These are phyloP conservation scores for Cinnamomum micranthum DNA, from an alignment of 164 flowering plant species.

Conservation along the genomic window DNA sequence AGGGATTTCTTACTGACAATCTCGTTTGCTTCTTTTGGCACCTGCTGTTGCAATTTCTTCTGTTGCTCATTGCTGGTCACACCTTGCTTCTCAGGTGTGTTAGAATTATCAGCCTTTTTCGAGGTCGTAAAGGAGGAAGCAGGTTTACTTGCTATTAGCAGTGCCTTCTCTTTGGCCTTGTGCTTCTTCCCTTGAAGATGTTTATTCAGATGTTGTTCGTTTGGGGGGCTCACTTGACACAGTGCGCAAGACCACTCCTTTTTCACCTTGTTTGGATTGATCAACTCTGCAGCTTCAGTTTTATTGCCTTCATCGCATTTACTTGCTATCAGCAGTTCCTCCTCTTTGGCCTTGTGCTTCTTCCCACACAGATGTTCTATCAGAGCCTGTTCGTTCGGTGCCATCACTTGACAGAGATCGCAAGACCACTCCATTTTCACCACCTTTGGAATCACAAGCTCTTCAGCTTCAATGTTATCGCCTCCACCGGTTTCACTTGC, in stretches of 20 bases:
- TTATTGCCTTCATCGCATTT: too few relatives aligned
- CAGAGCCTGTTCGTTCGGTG: background rate
- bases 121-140: background rate
- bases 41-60: background rate
- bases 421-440: background rate
- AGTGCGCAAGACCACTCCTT: background rate
- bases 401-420: background rate
- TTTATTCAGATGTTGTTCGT: background rate
- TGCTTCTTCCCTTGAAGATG: conserved; percentile 9
- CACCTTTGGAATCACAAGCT: background rate
- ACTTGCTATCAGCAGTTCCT: background rate
- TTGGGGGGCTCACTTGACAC: background rate
- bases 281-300: too few relatives aligned
- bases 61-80: too few relatives aligned
- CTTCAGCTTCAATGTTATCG: too few relatives aligned
- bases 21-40: background rate
- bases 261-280: too few relatives aligned
- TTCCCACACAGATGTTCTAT: conserved; percentile 1
- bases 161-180: background rate
- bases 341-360: conserved; percentile 6
- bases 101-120: too few relatives aligned
- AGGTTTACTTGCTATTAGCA: background rate
- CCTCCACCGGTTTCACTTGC: background rate
- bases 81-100: too few relatives aligned
- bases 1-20: too few relatives aligned